Conservation (phyloP, 495 filamentous ascomycete genomes). For the Penicillium egyptiacum region DNA sequence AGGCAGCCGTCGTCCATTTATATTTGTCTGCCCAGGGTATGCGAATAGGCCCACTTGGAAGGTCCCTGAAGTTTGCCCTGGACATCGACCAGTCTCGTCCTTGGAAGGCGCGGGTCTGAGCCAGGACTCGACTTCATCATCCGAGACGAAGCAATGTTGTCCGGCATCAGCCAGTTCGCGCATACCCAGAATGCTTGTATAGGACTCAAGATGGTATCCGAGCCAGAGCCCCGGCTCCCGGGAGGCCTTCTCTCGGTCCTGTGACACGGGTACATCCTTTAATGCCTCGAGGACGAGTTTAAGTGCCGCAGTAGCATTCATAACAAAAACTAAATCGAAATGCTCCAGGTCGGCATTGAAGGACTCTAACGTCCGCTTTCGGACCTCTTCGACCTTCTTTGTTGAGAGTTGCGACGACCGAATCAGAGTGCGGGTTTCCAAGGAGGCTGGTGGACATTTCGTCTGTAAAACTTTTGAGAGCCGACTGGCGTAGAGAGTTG, state of each 20-base stretch:
- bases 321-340: neutral
- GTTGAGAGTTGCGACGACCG: neutral
- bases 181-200: neutral
- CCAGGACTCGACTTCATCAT: neutral
- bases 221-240: neutral
- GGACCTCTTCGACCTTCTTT: neutral
- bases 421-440: neutral
- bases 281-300: neutral
- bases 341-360: neutral
- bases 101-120: neutral
- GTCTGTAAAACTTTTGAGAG: neutral
- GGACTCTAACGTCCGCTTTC: neutral
- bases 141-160: neutral
- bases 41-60: neutral
- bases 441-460: neutral
- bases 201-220: neutral
- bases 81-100: neutral
- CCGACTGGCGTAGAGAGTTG: neutral
- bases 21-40: neutral
- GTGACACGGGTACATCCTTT: neutral
- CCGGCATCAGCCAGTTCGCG: neutral
- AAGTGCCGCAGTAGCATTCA: neutral
- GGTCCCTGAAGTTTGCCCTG: neutral
- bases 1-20: neutral
- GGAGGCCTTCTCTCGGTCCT: neutral